Base-by-base conservation (phyloP, 2,329 filamentous ascomycete species). In the Didymella lethalis region DNA sequence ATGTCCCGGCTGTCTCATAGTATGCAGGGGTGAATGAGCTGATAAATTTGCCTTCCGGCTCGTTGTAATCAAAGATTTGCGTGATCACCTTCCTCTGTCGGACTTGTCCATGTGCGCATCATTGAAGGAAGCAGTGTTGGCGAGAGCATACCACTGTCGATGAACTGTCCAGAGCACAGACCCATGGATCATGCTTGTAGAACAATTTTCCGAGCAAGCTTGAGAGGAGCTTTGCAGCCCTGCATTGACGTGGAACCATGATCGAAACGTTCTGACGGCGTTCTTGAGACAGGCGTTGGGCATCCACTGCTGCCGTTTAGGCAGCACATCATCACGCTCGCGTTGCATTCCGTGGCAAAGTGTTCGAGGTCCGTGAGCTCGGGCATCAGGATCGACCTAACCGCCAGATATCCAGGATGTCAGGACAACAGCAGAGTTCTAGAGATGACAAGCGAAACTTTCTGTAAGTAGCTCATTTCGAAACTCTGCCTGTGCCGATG, bases 121-220 rank as follows among this genome's bases (percentile, higher is more conserved):
- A 20, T 34, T 7, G 23, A 28, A 45, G 29, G 20, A 38, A 50
- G 46, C 5, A 36, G 40, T n/a, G 8, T 29, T 41, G 40, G 40
- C 23, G 14, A 11, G 32, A 46, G 41, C 43, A 23, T 28, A 41
- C 29, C 26, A 57, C 40, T 51, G 41, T 23, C 38, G 10, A 32
- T 7, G 32, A 38, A 7, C 23, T 20, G 4, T 31, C 4, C 20
- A 47, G 20, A 28, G 18, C 18, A 34, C 18, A 32, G 16, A 32
- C n/a, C 32, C 56, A 59, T 59, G 56, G 50, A 47, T 59, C 50
- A 59, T 54, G 47, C 56, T 43, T 41, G 50, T 34, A 43, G n/a
- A n/a, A 12, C 29, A 16, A 26, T 28, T 50, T 20, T 41, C 28
- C 25, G 25, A 49, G n/a, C 49, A 38, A 45, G 31, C 40, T 29